Base-by-base conservation (phyloP, 2,329 filamentous ascomycete species). In the Alternaria burnsii region DNA sequence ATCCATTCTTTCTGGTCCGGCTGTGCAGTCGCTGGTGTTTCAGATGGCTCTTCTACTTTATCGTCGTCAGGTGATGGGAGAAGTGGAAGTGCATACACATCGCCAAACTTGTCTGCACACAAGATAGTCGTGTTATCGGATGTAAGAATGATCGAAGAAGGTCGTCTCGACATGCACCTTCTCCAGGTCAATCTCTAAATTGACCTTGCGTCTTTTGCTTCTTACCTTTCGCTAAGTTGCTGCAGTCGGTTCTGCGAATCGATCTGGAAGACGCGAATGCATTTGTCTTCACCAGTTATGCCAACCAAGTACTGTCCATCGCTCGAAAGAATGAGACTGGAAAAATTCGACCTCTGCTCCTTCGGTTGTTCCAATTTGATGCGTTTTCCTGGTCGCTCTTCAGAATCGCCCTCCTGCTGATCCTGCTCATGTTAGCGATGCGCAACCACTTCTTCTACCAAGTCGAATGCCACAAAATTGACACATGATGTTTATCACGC, bases 61-160 rank as follows among this genome's bases (percentile, higher is more conserved):
- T 58, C 71, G 43, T 79, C 76, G 36, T 76, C 73, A n/a, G 75
- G 71, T 11, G 75, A 70, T 12, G 72, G 68, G 44, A 93, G 76
- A 3, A 98, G 83, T 14, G 95, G 94, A 8, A 99, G 80, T 11
- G 91, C 87, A 80, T 97, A 98, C 62, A 97, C 94, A 77, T 99
- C 95, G 67, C 95, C 95, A 73, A 98, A 98, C 79, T 99, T 99
- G 82, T 99, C 95, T 53, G 89, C 94, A 63, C 88, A 89, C 59
- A 98, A 80, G 64, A 99, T 92, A 9, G 88, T 91, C 43, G 85
- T 83, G 63, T 87, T 85, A 74, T 94, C 89, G 40, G 87, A 82
- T 8, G 90, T 88, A 53, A 97, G 80, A 52, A 85, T 82, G 59
- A 98, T 82, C 36, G 91, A 88, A 74, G 90, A 94, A 12, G 94